phyloP scores from a whole-genome alignment of 306 rosid genomes.

The Fragaria nilgerrensis region DNA sequence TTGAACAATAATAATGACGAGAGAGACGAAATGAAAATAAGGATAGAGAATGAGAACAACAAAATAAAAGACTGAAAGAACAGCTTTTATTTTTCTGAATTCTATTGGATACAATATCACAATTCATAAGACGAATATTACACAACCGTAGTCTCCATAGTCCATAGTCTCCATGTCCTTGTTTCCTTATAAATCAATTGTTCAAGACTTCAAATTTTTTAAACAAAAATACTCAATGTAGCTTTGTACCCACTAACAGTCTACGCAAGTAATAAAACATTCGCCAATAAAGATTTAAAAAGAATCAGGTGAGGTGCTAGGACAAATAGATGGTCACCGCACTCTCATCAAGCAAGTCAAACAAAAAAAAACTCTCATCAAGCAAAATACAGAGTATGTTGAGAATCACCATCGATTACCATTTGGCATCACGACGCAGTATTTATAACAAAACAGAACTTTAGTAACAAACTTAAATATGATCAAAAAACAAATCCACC shows the following conservation, averaged over 20 bases:
- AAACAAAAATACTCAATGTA: background rate
- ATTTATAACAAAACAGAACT: background rate
- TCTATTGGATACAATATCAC: constrained; percentile 6
- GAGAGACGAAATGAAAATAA: too few relatives aligned
- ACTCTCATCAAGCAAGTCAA: background rate
- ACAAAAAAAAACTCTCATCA: background rate
- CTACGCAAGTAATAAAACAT: background rate
- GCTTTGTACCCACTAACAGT: background rate
- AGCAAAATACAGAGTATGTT: background rate
- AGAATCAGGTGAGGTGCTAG: background rate
- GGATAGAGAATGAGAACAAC: background rate
- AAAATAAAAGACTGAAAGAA: background rate
- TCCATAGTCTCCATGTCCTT: background rate
- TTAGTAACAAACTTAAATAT: background rate
- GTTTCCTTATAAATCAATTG: background rate
- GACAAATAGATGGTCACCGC: background rate
- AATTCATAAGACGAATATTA: too few relatives aligned
- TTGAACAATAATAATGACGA: too few relatives aligned
- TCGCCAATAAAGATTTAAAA: background rate
- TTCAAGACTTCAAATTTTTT: background rate
- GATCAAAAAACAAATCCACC: background rate
- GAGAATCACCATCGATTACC: background rate
- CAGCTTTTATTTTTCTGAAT: constrained; percentile 6
- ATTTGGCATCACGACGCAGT: background rate
- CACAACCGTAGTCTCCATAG: background rate